Conservation (phyloP, 2,329 filamentous ascomycete genomes). For the Aspergillus transmontanensis region DNA sequence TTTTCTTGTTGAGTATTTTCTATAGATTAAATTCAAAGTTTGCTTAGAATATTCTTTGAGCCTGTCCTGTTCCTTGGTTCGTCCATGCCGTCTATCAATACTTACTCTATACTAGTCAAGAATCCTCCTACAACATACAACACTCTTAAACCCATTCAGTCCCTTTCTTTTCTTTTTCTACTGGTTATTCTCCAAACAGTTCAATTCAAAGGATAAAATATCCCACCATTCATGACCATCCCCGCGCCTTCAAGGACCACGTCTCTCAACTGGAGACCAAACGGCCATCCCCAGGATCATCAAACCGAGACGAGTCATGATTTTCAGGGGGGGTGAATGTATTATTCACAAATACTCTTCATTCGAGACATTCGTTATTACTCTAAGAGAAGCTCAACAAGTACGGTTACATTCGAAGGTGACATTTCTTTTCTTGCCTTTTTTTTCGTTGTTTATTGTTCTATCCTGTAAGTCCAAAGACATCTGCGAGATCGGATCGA, state of each 20-base stretch:
- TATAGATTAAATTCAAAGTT: too few species aligned
- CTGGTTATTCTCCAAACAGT: background rate
- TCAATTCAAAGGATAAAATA: background rate
- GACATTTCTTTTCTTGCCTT: background rate
- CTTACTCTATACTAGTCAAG: background rate
- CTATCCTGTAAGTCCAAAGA: background rate
- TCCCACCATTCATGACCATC: background rate
- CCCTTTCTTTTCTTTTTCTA: background rate
- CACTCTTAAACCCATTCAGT: background rate
- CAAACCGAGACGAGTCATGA: conserved; percentile 19
- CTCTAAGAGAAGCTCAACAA: too few species aligned
- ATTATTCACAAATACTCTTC: background rate
- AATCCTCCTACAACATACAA: background rate
- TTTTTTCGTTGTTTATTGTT: too few species aligned
- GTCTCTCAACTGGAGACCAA: background rate
- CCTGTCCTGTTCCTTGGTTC: background rate
- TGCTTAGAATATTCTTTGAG: background rate
- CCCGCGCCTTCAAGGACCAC: background rate
- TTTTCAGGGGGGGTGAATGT: conserved; percentile 24
- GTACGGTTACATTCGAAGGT: background rate
- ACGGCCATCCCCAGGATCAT: background rate
- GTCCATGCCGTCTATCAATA: background rate
- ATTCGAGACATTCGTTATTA: background rate
- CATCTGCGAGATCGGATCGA: background rate
- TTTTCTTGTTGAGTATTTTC: too few species aligned